These are phyloP conservation scores for Arabidopsis thaliana DNA, from an alignment of 345 rosid species.

Conservation along the genomic window TAIR10.1 NC_003070.9:5759501-5760000, in stretches of 20 bases:
- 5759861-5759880: not conserved
- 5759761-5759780: conserved; percentile 89
- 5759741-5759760: conserved; percentile 96
- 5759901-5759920: not conserved
- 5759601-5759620: not conserved
- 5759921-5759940: not conserved
- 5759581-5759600: conserved; percentile 19
- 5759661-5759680: conserved; percentile 98
- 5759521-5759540: not conserved
- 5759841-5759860: not conserved
- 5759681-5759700: conserved; percentile 84
- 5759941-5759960: not conserved
- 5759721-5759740: conserved; percentile 91
- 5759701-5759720: conserved; percentile 81
- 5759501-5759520: not conserved
- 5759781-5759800: conserved; percentile 68
- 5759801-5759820: not conserved
- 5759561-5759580: conserved; percentile 1
- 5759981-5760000: not conserved
- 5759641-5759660: conserved; percentile 76
- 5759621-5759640: conserved; percentile 3
- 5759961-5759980: not conserved
- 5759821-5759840: not conserved
- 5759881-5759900: not conserved
- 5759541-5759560: not conserved